Evolutionary conservation across 768 basidiomycete genomes (phyloP), one percentile per base, ranked within the genome.

Genomic region (Tylopilus subfusipes): DNA sequence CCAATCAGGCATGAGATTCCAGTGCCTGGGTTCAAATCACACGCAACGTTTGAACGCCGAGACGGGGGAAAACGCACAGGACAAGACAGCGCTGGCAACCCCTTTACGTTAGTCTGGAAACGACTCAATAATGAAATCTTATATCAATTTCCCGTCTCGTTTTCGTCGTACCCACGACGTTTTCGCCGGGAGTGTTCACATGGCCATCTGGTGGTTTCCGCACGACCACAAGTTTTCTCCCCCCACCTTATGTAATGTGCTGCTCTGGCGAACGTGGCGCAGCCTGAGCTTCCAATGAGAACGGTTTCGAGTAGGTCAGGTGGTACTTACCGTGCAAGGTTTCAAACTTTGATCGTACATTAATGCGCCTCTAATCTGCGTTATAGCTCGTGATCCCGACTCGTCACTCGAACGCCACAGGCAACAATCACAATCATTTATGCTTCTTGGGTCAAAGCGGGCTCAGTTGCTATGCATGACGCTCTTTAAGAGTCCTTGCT

Each of bases 241-340:
- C 10, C 9, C 31, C 52, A 12, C 25, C 5, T 55, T 40, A 31
- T 21, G 54, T 62, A 44, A 63, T 24, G 40, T 39, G 53, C 30
- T 45, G 47, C 42, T 43, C 31, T 25, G n/a, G 33, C 40, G 21
- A 43, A 52, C 39, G 30, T 42, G 49, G 38, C 46, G 29, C 43
- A n/a, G n/a, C n/a, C n/a, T 31, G 38, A 22, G 9, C 18, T 24
- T 36, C 19, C 52, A 36, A 36, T 69, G 66, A 54, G 65, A 69
- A 68, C 33, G 27, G 39, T 21, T 10, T 48, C 40, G 42, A 40
- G 61, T 42, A 21, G 43, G 53, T 63, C 38, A 42, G 55, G 38
- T 12, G 4, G 19, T 39, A 12, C 38, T n/a, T n/a, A n/a, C 36
- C 36, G 12, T 11, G 6, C 49, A 65, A 52, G 43, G 51, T 52